A percentile compares a stretch with the other conserved stretches of the same genome.
phyloP scores from a whole-genome alignment of 2,329 filamentous ascomycete species.

The Geoglossum cookeanum region DNA sequence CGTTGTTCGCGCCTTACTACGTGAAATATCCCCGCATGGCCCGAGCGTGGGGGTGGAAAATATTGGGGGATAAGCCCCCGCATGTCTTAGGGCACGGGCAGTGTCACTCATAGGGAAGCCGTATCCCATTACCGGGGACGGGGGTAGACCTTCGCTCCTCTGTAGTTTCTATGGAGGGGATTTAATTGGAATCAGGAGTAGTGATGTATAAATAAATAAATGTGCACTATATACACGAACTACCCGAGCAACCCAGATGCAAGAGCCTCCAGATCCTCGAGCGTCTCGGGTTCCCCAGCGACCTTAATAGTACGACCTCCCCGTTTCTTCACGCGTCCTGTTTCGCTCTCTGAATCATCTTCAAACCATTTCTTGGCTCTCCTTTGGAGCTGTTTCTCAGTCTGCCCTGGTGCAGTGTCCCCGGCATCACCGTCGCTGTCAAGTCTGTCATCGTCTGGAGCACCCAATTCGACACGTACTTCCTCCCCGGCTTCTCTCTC shows the following conservation, averaged over 20 bases:
- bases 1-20: no score
- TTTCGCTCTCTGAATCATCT: constrained; percentile 34
- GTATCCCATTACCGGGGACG: no score
- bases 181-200: background rate
- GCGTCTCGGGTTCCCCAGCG: constrained; percentile 47
- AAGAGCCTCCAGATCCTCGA: constrained; percentile 43
- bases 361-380: constrained; percentile 67
- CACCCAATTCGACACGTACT: constrained; percentile 12
- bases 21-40: no score
- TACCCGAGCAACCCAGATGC: constrained; percentile 44
- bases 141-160: no score
- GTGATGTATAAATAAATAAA: background rate
- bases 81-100: no score
- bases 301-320: constrained; percentile 27
- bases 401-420: constrained; percentile 23
- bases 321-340: constrained; percentile 21
- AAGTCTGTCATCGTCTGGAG: constrained; percentile 13
- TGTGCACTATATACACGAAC: background rate
- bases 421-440: constrained; percentile 16
- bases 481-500: constrained; percentile 25
- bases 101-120: no score
- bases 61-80: no score
- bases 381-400: constrained; percentile 34
- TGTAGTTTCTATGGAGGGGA: background rate
- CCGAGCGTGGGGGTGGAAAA: no score